phyloP scores from a whole-genome alignment of 202 grass and related monocot genomes.

The Bolboschoenoplectus hybrid region DNA sequence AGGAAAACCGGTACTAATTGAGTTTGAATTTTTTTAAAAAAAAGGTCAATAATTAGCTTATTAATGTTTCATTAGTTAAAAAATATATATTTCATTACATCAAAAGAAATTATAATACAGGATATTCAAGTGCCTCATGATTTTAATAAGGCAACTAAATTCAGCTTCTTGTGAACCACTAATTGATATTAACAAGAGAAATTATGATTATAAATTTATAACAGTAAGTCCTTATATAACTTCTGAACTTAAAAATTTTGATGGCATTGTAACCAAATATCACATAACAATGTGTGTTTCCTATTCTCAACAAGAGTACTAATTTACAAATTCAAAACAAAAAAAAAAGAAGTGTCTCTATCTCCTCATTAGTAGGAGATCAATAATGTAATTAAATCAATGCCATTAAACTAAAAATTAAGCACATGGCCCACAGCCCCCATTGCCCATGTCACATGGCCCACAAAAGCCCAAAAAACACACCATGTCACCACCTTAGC shows the following conservation, averaged over 20 bases:
- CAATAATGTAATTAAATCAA: constrained; percentile 2
- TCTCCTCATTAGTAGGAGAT: neutral
- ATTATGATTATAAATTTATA: neutral
- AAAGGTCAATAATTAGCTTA: too few relatives aligned
- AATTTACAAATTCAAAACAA: neutral
- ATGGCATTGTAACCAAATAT: neutral
- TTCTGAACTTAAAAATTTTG: neutral
- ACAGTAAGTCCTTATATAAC: neutral
- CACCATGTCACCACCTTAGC: neutral
- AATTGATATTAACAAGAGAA: neutral
- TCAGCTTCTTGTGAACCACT: neutral
- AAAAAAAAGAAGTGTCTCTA: neutral
- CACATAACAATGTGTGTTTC: neutral
- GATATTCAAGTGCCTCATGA: neutral
- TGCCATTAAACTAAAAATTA: neutral
- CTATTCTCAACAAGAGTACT: neutral
- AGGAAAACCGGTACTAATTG: neutral
- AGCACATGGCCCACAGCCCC: constrained; percentile 28
- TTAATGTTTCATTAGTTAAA: too few relatives aligned
- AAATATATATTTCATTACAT: too few relatives aligned
- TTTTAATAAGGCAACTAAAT: neutral
- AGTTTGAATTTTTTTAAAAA: too few relatives aligned
- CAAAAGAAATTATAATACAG: too few relatives aligned
- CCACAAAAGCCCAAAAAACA: constrained; percentile 22
- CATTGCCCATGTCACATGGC: constrained; percentile 31